phyloP scores from a whole-genome alignment of 1,284 basidiomycete genomes.

The Ceratobasidium sp. region DNA sequence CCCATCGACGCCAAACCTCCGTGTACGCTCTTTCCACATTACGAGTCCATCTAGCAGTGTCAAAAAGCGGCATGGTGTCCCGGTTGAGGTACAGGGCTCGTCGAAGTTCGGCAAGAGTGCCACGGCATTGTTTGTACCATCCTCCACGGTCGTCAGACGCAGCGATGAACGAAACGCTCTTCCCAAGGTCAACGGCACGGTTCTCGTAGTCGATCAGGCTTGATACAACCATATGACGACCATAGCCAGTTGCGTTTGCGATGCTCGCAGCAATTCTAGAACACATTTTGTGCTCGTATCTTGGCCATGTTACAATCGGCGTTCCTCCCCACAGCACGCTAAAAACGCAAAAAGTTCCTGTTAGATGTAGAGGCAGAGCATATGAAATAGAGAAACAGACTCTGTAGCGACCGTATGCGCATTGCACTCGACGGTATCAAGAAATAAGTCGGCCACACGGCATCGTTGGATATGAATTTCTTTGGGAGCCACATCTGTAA shows the following conservation, averaged over 20 bases:
- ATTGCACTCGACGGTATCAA: constrained; percentile 74
- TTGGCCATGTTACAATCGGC: constrained; percentile 68
- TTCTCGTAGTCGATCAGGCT: constrained; percentile 64
- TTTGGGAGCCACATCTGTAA: constrained; percentile 68
- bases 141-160: constrained; percentile 47
- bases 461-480: constrained; percentile 65
- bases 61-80: constrained; percentile 64
- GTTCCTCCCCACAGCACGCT: constrained; percentile 70
- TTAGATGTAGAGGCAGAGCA: neutral
- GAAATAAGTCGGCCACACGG: constrained; percentile 66
- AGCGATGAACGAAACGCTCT: constrained; percentile 54
- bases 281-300: constrained; percentile 68
- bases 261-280: constrained; percentile 69
- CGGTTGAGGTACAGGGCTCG: constrained; percentile 62
- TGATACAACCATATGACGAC: constrained; percentile 64
- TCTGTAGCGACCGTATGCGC: constrained; percentile 72
- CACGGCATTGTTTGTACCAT: constrained; percentile 48
- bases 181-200: constrained; percentile 63
- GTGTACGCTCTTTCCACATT: constrained; percentile 64
- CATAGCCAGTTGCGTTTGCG: constrained; percentile 66
- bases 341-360: neutral
- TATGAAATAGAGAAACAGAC: constrained; percentile 52
- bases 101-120: constrained; percentile 60
- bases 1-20: constrained; percentile 68
- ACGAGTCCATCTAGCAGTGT: constrained; percentile 64